Conservation (phyloP, 495 filamentous ascomycete genomes). For the Penicillium diatomitis region DNA sequence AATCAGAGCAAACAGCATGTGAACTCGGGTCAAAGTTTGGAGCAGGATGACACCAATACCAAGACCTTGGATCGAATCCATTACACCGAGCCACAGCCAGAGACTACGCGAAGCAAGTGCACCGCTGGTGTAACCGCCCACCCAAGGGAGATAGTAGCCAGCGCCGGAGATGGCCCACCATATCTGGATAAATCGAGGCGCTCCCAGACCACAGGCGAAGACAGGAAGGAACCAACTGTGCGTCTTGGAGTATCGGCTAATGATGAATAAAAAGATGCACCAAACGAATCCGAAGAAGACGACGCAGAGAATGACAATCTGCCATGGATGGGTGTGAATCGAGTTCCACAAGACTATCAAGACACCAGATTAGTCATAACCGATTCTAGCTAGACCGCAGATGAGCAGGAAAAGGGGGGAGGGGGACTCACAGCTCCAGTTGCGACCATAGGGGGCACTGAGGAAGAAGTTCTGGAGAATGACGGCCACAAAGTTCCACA, state of each 20-base stretch:
- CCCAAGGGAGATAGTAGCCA: conserved; percentile 40
- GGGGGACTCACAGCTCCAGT: conserved; percentile 35
- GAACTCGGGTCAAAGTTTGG: conserved; percentile 38
- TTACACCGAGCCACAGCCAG: conserved; percentile 43
- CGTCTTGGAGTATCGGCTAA: conserved; percentile 32
- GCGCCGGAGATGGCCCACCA: conserved; percentile 42
- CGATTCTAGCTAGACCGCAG: no score
- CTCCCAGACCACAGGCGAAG: conserved; percentile 41
- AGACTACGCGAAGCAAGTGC: conserved; percentile 38
- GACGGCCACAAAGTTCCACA: conserved; percentile 40
- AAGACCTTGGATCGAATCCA: conserved; percentile 41
- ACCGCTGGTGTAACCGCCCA: conserved; percentile 24
- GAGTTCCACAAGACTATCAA: conserved; percentile 35
- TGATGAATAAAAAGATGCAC: conserved; percentile 31
- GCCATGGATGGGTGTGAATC: conserved; percentile 31
- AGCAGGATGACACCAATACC: conserved; percentile 44
- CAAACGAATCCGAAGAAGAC: conserved; percentile 39
- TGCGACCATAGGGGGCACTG: conserved; percentile 40
- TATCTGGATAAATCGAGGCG: conserved; percentile 42
- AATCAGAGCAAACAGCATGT: conserved; percentile 41
- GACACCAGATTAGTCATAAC: no score
- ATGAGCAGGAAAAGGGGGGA: neutral
- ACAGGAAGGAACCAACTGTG: conserved; percentile 44
- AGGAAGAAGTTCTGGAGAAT: conserved; percentile 43
- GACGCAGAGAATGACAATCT: conserved; percentile 33